Evolutionary conservation across 805 yeast species (phyloP), one percentile per base, ranked within the genome.

Genomic region (Wickerhamiella kurtzmanii): DNA sequence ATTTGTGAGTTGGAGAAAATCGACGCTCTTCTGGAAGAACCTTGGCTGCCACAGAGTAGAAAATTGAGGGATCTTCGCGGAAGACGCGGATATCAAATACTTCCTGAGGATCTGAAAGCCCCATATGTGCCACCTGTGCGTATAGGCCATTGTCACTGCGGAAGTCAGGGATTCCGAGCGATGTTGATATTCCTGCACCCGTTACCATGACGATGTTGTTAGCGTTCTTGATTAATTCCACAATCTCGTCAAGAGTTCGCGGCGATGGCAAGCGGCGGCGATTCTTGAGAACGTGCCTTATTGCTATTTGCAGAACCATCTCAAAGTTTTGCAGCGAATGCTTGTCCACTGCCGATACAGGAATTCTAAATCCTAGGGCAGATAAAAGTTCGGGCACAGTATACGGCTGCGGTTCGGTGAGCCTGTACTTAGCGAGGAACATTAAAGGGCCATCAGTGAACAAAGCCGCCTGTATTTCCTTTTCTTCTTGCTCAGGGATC

Each of bases 111-210:
- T 87, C 96, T 44, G 73, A 75, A 32, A 87, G 64, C 0, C 92
- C 88, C 47, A 84, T 63, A 56, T 74, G 73, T 45, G 72, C 71
- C 54, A 88, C 72, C 56, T 74, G 75, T 1, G 84, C 71, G 63
- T 87, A 87, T 46, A 87, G 74, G 43, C 96, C 96, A 53, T 79
- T 72, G n/a, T 84, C 77, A 0, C 95, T 85, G 60, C 96, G 73
- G 65, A 87, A 86, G 64, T 86, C 96, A 0, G 96, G 96, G 46
- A 86, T 87, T 5, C 96, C 96, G 46, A 86, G 65, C 1, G 86
- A 77, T 2, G 96, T 86, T 35, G 94, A 82, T 46, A 87, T 85
- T 20, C 96, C 96, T 0, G 96, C 96, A 15, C 96, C 96, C 0
- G 95, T 84, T 19, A 87, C 61, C 0, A 87, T 87, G 49, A 88